A percentile compares a stretch with the other conserved stretches of the same genome.
These are phyloP conservation scores for Leccinum subspadiceum DNA, from an alignment of 1,284 basidiomycete genomes.

Conservation along the genomic window DNA sequence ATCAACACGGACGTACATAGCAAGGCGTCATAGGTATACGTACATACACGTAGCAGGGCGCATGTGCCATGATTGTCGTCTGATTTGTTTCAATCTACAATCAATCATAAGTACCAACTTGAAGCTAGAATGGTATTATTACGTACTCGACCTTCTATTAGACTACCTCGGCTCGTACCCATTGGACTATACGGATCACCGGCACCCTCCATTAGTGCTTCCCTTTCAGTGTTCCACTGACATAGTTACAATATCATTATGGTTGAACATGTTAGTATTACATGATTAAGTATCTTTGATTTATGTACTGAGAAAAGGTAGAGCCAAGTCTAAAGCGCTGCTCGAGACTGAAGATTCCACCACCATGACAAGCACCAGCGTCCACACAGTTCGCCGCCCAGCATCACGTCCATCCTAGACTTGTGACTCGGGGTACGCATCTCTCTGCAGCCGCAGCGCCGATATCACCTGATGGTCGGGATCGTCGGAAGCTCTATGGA, in stretches of 20 bases:
- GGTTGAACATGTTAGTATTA: background rate
- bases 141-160: background rate
- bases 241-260: background rate
- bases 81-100: background rate
- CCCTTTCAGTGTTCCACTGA: background rate
- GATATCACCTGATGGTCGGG: constrained; percentile 4
- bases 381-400: background rate
- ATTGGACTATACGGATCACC: background rate
- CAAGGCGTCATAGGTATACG: no score
- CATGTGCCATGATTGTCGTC: background rate
- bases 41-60: background rate
- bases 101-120: background rate
- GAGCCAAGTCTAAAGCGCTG: background rate
- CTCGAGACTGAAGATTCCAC: background rate
- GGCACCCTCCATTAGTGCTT: background rate
- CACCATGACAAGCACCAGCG: background rate
- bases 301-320: background rate
- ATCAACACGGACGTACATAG: constrained; percentile 30
- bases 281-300: background rate
- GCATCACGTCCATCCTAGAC: background rate
- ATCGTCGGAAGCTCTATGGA: constrained; percentile 16
- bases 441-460: background rate
- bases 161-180: background rate
- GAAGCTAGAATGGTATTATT: background rate
- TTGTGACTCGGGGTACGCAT: background rate